Percentiles rank a stretch among this genome's conserved stretches.
Evolutionary conservation across 2,329 filamentous ascomycete genomes (phyloP).

Genomic region (Sporothrix variecibatus): DNA sequence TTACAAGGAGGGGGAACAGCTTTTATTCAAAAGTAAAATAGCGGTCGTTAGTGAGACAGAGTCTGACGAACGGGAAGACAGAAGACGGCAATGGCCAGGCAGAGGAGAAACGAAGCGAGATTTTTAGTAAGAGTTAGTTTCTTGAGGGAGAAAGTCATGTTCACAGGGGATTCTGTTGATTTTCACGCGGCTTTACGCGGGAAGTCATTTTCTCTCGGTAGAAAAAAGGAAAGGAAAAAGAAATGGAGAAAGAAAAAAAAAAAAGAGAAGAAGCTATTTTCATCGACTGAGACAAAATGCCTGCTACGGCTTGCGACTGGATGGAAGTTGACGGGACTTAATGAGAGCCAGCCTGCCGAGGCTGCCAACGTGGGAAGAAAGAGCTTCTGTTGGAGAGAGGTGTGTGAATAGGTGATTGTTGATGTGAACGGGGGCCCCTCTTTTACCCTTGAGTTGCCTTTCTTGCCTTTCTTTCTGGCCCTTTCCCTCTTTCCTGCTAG

Average conservation of each 20-base stretch:
- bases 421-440: neutral
- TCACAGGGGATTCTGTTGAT: neutral
- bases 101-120: neutral
- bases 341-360: neutral
- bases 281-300: neutral
- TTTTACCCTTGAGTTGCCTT: neutral
- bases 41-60: neutral
- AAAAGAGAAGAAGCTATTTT: neutral
- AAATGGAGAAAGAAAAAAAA: neutral
- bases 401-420: neutral
- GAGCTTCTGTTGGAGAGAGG: neutral
- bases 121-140: neutral
- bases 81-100: slow-evolving; percentile 4
- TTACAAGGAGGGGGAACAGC: slow-evolving; percentile 4
- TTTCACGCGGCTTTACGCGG: neutral
- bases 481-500: neutral
- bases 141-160: neutral
- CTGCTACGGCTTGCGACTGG: neutral
- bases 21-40: neutral
- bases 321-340: neutral
- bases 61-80: neutral
- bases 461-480: neutral
- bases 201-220: neutral
- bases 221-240: neutral
- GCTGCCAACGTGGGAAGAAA: neutral